Percentiles rank a stretch among this genome's conserved stretches.
These are phyloP conservation scores for Aspergillus sp. DNA, from an alignment of 2,329 filamentous ascomycete genomes.

Conservation along the genomic window DNA sequence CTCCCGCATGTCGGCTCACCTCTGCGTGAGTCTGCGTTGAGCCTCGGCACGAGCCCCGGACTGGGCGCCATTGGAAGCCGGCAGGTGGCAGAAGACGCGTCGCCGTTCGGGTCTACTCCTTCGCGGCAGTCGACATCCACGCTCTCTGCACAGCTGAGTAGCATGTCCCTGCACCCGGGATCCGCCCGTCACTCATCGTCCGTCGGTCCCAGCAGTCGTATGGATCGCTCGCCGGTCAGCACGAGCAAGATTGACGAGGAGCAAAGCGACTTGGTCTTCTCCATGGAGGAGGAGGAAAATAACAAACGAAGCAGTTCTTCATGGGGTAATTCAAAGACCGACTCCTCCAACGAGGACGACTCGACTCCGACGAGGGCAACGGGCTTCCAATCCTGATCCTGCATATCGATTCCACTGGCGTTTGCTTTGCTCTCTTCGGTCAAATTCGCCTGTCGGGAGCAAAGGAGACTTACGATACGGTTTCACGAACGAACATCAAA, in stretches of 20 bases:
- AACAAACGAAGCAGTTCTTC: slow-evolving; percentile 39
- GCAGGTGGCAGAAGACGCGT: slow-evolving; percentile 46
- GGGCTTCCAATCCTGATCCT: slow-evolving; percentile 17
- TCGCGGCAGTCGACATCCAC: slow-evolving; percentile 59
- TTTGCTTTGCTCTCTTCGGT: not conserved
- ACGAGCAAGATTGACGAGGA: slow-evolving; percentile 49
- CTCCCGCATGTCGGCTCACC: slow-evolving; percentile 65
- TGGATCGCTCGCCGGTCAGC: slow-evolving; percentile 46
- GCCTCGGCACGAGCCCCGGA: slow-evolving; percentile 49
- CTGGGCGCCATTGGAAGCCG: slow-evolving; percentile 50
- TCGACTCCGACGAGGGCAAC: slow-evolving; percentile 17
- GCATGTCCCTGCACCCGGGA: slow-evolving; percentile 43
- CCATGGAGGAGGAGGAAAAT: slow-evolving; percentile 51
- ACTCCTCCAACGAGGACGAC: slow-evolving; percentile 24
- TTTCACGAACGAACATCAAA: slow-evolving; percentile 10
- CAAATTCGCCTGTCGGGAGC: too few relatives aligned
- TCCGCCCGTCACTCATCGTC: slow-evolving; percentile 37
- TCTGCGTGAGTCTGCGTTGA: slow-evolving; percentile 59
- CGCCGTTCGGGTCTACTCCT: slow-evolving; percentile 54
- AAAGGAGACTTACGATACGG: not conserved
- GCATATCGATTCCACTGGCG: not conserved
- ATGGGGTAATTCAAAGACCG: slow-evolving; percentile 34
- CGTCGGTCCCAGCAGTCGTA: slow-evolving; percentile 28
- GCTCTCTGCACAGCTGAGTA: slow-evolving; percentile 57
- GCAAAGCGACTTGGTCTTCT: slow-evolving; percentile 47